Evolutionary conservation across 768 basidiomycete species (phyloP), one percentile per base, ranked within the genome.

Genomic region (Cubamyces lactineus): DNA sequence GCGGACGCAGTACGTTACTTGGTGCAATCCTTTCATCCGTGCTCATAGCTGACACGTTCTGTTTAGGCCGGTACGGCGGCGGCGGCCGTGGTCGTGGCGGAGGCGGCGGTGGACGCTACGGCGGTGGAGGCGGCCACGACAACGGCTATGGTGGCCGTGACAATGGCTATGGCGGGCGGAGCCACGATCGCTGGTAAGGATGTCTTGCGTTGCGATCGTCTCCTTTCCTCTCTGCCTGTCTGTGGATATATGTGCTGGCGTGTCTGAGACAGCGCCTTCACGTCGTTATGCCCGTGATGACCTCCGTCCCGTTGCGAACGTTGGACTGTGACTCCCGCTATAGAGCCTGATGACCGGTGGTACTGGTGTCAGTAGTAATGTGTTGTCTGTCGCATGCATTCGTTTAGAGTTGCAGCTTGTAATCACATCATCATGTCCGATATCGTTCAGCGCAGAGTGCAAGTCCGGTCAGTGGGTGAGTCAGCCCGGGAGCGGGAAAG

Each of bases 1-100:
- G 86, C 53, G 85, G 88, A 62, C 81, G 90, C 74, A 83, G 88
- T 89, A 65, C 50, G 85, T 77, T n/a, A n/a, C n/a, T n/a, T n/a
- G n/a, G n/a, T n/a, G n/a, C n/a, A n/a, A n/a, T n/a, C n/a, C n/a
- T n/a, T n/a, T n/a, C n/a, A n/a, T n/a, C n/a, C n/a, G n/a, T n/a
- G n/a, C n/a, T n/a, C n/a, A 30, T 55, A 16, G 54, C 46, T 72
- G 39, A 67, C 56, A 49, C 40, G 41, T 19, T 12, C 23, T 43
- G 13, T 64, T 0, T 61, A 92, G 89, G 81, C 66, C 88, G 91
- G 26, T 91, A 86, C 69, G 75, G 79, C 28, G 74, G 81, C 21
- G 77, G 80, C 53, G 79, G 76, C 41, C 67, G 70, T 23, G 70
- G 70, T 17, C 64, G 75, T 47, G 74, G 78, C 9, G 72, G 75